Conservation (phyloP, 257 asterid genomes). For the Solanum peruvianum region DNA sequence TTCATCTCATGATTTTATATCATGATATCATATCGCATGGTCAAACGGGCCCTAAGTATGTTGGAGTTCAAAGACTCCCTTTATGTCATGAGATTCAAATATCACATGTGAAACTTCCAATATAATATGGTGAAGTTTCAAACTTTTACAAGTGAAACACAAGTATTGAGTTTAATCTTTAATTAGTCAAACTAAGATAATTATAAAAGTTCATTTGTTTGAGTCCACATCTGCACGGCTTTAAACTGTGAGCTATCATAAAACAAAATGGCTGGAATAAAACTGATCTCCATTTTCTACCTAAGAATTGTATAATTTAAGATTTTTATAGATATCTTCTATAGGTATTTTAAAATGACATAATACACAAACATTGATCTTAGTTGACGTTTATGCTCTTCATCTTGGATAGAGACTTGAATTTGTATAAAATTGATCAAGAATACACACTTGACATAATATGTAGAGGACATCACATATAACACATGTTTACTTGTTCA, state of each 20-base stretch:
- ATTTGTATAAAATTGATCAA: neutral
- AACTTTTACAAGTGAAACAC: neutral
- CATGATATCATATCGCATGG: too few species aligned
- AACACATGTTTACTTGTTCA: neutral
- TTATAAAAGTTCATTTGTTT: neutral
- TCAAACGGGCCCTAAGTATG: too few species aligned
- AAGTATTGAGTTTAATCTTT: neutral
- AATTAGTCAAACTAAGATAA: neutral
- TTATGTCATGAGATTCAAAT: neutral
- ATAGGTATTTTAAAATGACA: neutral
- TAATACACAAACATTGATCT: neutral
- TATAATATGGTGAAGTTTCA: neutral
- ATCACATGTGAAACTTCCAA: neutral
- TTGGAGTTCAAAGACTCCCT: too few species aligned
- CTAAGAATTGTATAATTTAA: neutral
- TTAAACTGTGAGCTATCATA: neutral
- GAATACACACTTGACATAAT: neutral
- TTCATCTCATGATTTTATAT: too few species aligned
- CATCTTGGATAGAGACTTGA: neutral
- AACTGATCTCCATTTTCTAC: neutral
- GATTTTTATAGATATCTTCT: neutral
- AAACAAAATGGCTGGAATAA: neutral
- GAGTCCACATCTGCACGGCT: neutral
- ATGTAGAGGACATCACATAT: too few species aligned
- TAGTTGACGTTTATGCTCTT: too few species aligned